These are phyloP conservation scores for Malassezia caprae DNA, from an alignment of 1,284 basidiomycete genomes.

Conservation along the genomic window DNA sequence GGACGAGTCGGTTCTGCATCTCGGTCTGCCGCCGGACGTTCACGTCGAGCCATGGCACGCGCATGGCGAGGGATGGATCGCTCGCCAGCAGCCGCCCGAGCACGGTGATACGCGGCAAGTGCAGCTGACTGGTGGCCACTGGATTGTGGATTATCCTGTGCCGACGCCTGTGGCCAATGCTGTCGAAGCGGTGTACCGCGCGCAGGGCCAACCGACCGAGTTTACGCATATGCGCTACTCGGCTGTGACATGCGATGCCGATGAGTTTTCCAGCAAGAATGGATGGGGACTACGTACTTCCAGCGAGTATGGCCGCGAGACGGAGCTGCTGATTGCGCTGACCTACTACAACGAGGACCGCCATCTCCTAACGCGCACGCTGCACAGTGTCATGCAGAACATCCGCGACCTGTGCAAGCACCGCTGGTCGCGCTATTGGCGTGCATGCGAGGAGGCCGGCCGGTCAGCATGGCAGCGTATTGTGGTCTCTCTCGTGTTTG, in stretches of 20 bases:
- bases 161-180: slow-evolving; percentile 76
- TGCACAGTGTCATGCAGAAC: slow-evolving; percentile 93
- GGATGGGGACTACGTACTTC: slow-evolving; percentile 73
- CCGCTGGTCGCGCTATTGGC: slow-evolving; percentile 77
- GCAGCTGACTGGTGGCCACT: slow-evolving; percentile 63
- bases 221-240: slow-evolving; percentile 76
- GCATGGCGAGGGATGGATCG: slow-evolving; percentile 27
- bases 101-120: slow-evolving; percentile 60
- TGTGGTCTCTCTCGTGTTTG: slow-evolving; percentile 71
- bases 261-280: slow-evolving; percentile 64
- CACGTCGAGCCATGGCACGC: slow-evolving; percentile 5
- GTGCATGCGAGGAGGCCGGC: slow-evolving; percentile 64
- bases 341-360: slow-evolving; percentile 81
- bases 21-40: neutral
- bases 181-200: slow-evolving; percentile 66
- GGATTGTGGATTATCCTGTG: slow-evolving; percentile 55
- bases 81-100: slow-evolving; percentile 47
- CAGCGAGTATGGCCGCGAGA: slow-evolving; percentile 71
- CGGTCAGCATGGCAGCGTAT: slow-evolving; percentile 71
- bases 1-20: neutral
- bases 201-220: slow-evolving; percentile 53
- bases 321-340: slow-evolving; percentile 69
- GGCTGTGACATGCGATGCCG: slow-evolving; percentile 81
- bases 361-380: slow-evolving; percentile 60
- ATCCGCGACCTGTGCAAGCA: slow-evolving; percentile 97